Base-by-base conservation (phyloP, 2,329 filamentous ascomycete species). In the Pseudogymnoascus sp. region DNA sequence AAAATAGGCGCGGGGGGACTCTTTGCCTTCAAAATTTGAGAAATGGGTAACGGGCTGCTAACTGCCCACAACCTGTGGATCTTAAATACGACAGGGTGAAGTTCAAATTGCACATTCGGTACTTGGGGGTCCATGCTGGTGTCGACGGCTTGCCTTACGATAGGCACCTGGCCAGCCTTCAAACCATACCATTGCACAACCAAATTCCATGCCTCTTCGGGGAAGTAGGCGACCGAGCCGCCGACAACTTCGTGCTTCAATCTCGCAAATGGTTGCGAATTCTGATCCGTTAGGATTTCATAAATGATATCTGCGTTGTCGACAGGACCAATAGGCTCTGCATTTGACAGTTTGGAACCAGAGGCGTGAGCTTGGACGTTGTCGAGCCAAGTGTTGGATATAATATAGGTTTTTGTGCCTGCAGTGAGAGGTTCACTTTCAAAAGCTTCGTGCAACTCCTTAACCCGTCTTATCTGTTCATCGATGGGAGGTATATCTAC, bases 231-330 rank as follows among this genome's bases (percentile, higher is more conserved):
- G 67, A 90, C 93, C 60, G 91, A 83, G 34, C 89, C 84, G n/a
- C 79, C 76, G 50, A 86, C 79, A 50, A 86, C 75, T 14, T 87
- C 90, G 1, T 83, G 83, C 66, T 86, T 88, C 47, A 97, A 79
- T 2, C 89, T 86, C 32, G 93, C 82, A 68, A 91, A 96, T 14
- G 80, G 76, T 12, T 76, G 74, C 57, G 76, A 77, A 16, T 72
- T 71, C 8, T 78, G 74, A 62, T 84, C 80, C 58, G 73, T 74
- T 61, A 86, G 76, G 35, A 80, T 78, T 64, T 86, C 80, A 62
- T 86, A 77, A 59, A 92, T 84, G 63, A 97, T 86, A 70, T 92
- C 88, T 0, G 88, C 85, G 70, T 97, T 97, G 77, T 97, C 91
- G 32, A 97, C 82, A 0, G 90, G 89, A 1, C 91, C 91, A 6